Percentiles rank a stretch among this genome's conserved stretches.
Evolutionary conservation across 495 filamentous ascomycete species (phyloP).

Genomic region (Aspergillus avenaceus): DNA sequence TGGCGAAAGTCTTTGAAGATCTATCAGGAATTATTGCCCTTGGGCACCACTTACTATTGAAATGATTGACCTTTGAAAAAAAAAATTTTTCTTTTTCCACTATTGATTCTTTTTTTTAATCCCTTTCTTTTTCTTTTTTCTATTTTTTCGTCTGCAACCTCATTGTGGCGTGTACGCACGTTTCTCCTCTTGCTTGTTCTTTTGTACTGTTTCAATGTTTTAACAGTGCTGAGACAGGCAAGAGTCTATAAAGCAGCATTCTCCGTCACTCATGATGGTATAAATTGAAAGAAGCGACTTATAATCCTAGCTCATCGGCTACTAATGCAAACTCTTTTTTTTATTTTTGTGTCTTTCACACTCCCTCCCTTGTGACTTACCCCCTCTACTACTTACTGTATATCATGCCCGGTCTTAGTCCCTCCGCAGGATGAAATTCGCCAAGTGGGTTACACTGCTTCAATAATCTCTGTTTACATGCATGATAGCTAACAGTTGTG

Average conservation of each 20-base stretch:
- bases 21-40: not conserved
- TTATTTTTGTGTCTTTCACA: no score
- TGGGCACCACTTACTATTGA: not conserved
- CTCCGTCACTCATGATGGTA: not conserved
- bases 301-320: not conserved
- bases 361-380: no score
- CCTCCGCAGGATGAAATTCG: conserved; percentile 54
- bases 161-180: not conserved
- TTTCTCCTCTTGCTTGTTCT: not conserved
- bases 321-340: not conserved
- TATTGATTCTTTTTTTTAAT: not conserved
- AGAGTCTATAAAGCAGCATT: not conserved
- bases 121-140: conserved; percentile 3
- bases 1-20: not conserved
- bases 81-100: not conserved
- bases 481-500: conserved; percentile 6
- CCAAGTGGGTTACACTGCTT: conserved; percentile 44
- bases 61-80: not conserved
- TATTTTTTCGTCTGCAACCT: not conserved
- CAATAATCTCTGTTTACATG: conserved; percentile 1
- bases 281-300: not conserved
- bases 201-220: not conserved
- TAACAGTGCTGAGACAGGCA: not conserved
- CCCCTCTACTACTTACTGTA: conserved; percentile 4
- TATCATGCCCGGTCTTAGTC: conserved; percentile 22